These are phyloP conservation scores for Sicyos edulis DNA, from an alignment of 306 rosid species.

Conservation along the genomic window DNA sequence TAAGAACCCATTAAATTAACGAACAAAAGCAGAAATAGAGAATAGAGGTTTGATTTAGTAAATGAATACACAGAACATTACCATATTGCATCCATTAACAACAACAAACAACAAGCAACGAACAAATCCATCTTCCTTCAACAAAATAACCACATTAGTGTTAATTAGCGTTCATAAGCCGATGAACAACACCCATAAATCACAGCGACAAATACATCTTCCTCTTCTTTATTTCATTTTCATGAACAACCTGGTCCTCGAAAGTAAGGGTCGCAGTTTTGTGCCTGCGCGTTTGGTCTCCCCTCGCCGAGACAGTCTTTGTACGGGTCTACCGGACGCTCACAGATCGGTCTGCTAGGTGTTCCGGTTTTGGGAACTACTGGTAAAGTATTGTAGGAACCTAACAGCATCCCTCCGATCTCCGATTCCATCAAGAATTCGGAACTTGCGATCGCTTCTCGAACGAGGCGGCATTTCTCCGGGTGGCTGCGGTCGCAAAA, in stretches of 20 bases:
- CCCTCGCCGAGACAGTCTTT: background rate
- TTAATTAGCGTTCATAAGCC: background rate
- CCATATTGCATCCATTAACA: background rate
- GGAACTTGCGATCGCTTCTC: background rate
- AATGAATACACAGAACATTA: background rate
- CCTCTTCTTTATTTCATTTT: background rate
- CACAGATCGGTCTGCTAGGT: background rate
- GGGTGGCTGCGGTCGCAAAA: background rate
- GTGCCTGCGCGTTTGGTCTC: too few species aligned
- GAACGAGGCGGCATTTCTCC: background rate
- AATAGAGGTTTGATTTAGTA: background rate
- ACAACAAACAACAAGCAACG: background rate
- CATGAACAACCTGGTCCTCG: background rate
- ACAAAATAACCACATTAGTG: background rate
- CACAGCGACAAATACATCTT: background rate
- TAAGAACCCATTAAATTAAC: too few species aligned
- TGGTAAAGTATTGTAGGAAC: fast-evolving
- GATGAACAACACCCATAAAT: background rate
- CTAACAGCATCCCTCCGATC: background rate
- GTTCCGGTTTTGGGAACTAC: background rate
- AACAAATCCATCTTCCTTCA: too few species aligned
- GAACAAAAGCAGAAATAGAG: background rate
- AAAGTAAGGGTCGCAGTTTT: background rate
- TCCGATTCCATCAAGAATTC: constrained; percentile 9
- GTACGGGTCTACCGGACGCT: background rate